Conservation (phyloP, 2,329 filamentous ascomycete genomes). For the Blumeriella jaapii region DNA sequence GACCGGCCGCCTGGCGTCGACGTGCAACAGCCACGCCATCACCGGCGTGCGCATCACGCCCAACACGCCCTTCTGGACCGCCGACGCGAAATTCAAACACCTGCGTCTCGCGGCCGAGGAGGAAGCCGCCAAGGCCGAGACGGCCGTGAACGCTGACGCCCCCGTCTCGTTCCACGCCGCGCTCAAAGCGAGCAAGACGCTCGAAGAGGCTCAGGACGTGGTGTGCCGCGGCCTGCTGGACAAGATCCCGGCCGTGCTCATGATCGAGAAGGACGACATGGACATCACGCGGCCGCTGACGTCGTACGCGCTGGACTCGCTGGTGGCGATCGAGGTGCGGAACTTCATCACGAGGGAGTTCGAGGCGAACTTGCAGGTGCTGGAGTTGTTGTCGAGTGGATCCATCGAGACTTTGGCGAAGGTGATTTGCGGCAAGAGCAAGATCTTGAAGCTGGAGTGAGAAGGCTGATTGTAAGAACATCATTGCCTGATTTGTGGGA, state of each 20-base stretch:
- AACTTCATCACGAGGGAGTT: constrained; percentile 32
- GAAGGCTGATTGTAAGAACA: too few relatives aligned
- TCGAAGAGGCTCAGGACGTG: constrained; percentile 35
- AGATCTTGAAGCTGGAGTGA: constrained; percentile 14
- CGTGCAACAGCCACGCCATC: constrained; percentile 40
- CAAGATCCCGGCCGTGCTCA: constrained; percentile 38
- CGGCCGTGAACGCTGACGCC: constrained; percentile 20
- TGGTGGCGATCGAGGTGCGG: constrained; percentile 26
- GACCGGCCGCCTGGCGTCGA: constrained; percentile 30
- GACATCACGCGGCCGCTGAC: constrained; percentile 34
- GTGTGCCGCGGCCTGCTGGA: constrained; percentile 35
- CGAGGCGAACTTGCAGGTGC: constrained; percentile 34
- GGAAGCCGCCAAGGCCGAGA: constrained; percentile 21
- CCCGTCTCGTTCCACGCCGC: constrained; percentile 34
- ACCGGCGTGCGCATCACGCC: constrained; percentile 41
- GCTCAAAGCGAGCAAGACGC: constrained; percentile 32
- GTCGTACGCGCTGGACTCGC: constrained; percentile 31
- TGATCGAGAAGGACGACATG: constrained; percentile 38
- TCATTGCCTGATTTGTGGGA: too few relatives aligned
- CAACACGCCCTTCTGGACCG: constrained; percentile 38
- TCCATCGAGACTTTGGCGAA: constrained; percentile 37
- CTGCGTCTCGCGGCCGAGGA: constrained; percentile 29
- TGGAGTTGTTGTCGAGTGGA: constrained; percentile 42
- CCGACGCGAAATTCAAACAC: constrained; percentile 42
- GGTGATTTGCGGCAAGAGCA: constrained; percentile 35